These are phyloP conservation scores for Salix udensis DNA, from an alignment of 345 rosid genomes.

Conservation along the genomic window DNA sequence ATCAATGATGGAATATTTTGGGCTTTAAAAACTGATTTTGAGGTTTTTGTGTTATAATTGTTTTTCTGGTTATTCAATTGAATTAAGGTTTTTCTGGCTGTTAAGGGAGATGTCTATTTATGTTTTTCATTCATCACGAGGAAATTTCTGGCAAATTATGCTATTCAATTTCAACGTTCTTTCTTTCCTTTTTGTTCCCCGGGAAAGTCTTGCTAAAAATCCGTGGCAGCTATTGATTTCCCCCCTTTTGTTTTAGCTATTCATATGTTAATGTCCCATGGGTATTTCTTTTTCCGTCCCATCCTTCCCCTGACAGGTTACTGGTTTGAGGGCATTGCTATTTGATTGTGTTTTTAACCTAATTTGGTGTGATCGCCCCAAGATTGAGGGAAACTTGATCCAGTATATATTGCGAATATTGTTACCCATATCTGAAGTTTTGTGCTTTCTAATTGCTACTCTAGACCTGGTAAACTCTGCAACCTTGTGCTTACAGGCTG, in stretches of 20 bases:
- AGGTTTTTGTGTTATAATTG: background rate
- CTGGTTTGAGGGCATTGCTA: background rate
- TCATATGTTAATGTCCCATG: background rate
- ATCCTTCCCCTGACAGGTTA: background rate
- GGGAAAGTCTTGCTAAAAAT: background rate
- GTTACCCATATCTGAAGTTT: background rate
- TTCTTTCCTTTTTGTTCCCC: background rate
- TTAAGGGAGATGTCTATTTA: background rate
- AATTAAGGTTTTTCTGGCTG: background rate
- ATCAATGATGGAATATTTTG: background rate
- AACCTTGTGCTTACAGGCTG: constrained; percentile 52
- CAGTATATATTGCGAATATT: background rate
- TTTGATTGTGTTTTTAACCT: background rate
- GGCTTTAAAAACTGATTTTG: background rate
- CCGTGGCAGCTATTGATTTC: background rate
- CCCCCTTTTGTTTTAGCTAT: background rate
- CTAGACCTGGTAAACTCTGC: background rate
- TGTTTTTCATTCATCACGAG: background rate
- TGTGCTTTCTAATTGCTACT: background rate
- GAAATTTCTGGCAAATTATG: background rate
- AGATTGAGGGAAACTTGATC: background rate
- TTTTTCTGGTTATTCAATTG: background rate
- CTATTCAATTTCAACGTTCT: background rate
- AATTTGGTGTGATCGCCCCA: background rate
- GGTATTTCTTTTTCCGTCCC: no score